Evolutionary conservation across 2,329 filamentous ascomycete species (phyloP).

Genomic region (Grosmannia serpens): DNA sequence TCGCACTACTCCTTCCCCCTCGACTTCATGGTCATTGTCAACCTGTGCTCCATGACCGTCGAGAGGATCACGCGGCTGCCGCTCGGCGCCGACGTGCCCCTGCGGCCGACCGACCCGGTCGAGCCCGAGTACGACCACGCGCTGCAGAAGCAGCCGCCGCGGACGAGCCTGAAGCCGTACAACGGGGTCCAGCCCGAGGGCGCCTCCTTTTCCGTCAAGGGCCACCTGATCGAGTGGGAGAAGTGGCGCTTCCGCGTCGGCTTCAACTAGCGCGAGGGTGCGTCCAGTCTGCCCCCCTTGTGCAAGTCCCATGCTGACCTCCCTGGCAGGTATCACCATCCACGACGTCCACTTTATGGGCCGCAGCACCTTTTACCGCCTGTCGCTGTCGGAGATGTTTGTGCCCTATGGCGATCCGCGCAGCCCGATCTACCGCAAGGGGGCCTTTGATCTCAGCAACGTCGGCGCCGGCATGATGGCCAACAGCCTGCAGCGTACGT

Average conservation of each 20-base stretch:
- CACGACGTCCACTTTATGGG: slow-evolving; percentile 58
- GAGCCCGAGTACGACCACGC: slow-evolving; percentile 22
- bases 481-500: slow-evolving; percentile 45
- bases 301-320: background rate
- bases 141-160: slow-evolving; percentile 20
- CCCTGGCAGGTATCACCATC: slow-evolving; percentile 37
- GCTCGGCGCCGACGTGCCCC: slow-evolving; percentile 21
- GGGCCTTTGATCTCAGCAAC: slow-evolving; percentile 63
- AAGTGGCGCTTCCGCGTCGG: slow-evolving; percentile 60
- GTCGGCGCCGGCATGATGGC: slow-evolving; percentile 54
- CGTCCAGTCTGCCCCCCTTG: background rate
- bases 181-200: slow-evolving; percentile 15
- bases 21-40: slow-evolving; percentile 44
- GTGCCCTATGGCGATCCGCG: slow-evolving; percentile 54
- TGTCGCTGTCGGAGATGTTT: slow-evolving; percentile 59
- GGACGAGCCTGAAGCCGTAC: slow-evolving; percentile 43
- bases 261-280: slow-evolving; percentile 45
- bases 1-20: slow-evolving; percentile 48
- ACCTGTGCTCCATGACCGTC: slow-evolving; percentile 33
- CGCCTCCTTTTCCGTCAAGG: slow-evolving; percentile 34
- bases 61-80: slow-evolving; percentile 27
- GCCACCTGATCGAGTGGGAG: slow-evolving; percentile 45
- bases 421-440: slow-evolving; percentile 55
- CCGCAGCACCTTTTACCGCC: slow-evolving; percentile 52
- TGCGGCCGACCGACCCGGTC: slow-evolving; percentile 12